Conservation (phyloP, 2,329 filamentous ascomycete species). For the Pyricularia sp. region DNA sequence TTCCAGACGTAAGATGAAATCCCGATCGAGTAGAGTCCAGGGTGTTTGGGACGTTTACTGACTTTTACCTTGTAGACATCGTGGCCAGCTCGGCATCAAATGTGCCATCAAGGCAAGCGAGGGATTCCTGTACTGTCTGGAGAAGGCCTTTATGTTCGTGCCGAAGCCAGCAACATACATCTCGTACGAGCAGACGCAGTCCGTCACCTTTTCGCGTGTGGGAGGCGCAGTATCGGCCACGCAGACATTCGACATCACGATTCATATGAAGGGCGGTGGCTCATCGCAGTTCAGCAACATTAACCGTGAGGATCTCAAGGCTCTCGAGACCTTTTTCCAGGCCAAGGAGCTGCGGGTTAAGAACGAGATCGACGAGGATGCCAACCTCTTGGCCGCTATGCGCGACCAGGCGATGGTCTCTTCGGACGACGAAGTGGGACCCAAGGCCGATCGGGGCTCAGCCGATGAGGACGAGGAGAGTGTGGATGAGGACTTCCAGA, state of each 20-base stretch:
- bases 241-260: slow-evolving; percentile 94
- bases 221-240: slow-evolving; percentile 88
- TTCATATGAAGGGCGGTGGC: slow-evolving; percentile 80
- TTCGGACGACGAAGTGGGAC: slow-evolving; percentile 72
- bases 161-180: slow-evolving; percentile 98
- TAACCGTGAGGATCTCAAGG: slow-evolving; percentile 94
- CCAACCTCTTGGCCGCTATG: slow-evolving; percentile 69
- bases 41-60: not conserved
- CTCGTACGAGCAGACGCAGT: slow-evolving; percentile 83
- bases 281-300: slow-evolving; percentile 99
- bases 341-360: slow-evolving; percentile 90
- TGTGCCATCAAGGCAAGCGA: slow-evolving; percentile 99
- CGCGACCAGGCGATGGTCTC: slow-evolving; percentile 75
- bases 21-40: not conserved
- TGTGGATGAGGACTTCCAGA: slow-evolving; percentile 91
- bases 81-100: slow-evolving; percentile 91
- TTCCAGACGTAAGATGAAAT: slow-evolving; percentile 59
- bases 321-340: slow-evolving; percentile 96
- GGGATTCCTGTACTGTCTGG: slow-evolving; percentile 91
- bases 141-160: slow-evolving; percentile 98
- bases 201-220: slow-evolving; percentile 91
- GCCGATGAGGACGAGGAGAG: slow-evolving; percentile 96
- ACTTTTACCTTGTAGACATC: slow-evolving; percentile 47
- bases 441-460: slow-evolving; percentile 69
- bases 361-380: slow-evolving; percentile 97